Conservation (phyloP, 2,329 filamentous ascomycete species). For the Fusarium pilosicola region DNA sequence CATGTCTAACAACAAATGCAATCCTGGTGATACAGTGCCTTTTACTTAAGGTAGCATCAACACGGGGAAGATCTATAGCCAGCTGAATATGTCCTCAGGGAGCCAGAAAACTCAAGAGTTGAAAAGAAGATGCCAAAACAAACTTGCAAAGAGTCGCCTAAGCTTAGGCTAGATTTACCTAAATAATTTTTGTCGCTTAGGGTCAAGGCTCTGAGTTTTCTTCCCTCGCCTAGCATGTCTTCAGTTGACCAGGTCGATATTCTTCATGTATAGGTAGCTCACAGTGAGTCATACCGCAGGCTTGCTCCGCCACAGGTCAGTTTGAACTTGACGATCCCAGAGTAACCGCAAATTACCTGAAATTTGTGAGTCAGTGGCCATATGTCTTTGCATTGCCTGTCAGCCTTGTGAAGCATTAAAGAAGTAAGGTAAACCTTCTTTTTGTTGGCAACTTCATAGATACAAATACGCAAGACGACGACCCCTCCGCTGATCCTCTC, state of each 20-base stretch:
- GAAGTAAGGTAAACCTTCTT: not conserved
- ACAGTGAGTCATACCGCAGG: slow-evolving; percentile 4
- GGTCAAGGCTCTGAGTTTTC: too few species aligned
- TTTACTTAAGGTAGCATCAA: too few species aligned
- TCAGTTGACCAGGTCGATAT: not conserved
- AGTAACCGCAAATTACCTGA: not conserved
- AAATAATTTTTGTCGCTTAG: too few species aligned
- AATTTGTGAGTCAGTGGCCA: not conserved
- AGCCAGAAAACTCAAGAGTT: too few species aligned
- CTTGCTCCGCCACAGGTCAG: not conserved
- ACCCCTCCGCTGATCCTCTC: not conserved
- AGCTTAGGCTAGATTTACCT: too few species aligned
- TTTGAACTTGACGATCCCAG: not conserved
- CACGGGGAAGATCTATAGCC: not conserved
- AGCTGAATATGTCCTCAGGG: not conserved
- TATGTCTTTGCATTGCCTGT: not conserved
- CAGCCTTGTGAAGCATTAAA: slow-evolving; percentile 2
- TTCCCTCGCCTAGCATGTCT: too few species aligned
- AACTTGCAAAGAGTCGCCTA: too few species aligned
- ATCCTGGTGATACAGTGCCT: not conserved
- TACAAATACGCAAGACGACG: not conserved
- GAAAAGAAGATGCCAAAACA: too few species aligned
- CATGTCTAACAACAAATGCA: not conserved
- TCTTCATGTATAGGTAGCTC: not conserved
- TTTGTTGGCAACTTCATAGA: not conserved